Conservation (phyloP, 164 flowering plant species). For the Piper betle region DNA sequence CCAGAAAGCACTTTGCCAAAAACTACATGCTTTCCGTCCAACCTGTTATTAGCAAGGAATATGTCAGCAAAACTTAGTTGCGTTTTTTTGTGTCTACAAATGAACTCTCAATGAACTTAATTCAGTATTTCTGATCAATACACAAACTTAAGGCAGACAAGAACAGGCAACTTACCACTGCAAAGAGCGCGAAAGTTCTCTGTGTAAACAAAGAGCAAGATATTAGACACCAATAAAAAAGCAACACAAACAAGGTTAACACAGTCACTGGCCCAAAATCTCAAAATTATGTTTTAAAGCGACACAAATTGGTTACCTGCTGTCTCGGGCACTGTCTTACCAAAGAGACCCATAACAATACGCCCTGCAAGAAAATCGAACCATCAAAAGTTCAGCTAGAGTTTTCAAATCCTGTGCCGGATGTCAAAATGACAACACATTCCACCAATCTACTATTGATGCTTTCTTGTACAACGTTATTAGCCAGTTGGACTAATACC, state of each 20-base stretch:
- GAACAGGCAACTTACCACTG: conserved; percentile 38
- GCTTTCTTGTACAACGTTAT: background rate
- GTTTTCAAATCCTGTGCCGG: background rate
- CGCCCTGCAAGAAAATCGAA: conserved; percentile 40
- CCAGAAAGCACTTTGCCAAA: conserved; percentile 93
- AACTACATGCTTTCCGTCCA: conserved; percentile 27
- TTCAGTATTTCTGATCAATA: no score
- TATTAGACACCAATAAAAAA: background rate
- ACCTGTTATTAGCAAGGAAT: conserved; percentile 14
- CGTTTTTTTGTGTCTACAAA: no score
- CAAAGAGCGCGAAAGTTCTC: conserved; percentile 88
- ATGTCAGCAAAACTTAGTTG: no score
- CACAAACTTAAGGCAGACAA: no score
- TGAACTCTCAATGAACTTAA: no score
- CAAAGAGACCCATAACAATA: conserved; percentile 66
- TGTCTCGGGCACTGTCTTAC: conserved; percentile 80
- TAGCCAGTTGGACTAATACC: background rate
- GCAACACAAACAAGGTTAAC: background rate
- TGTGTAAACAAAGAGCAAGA: conserved; percentile 17
- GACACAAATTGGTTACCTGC: conserved; percentile 24
- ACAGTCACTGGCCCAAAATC: background rate
- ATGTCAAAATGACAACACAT: background rate
- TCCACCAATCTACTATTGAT: no score
- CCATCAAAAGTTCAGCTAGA: background rate
- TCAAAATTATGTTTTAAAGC: background rate